A percentile compares a stretch with the other conserved stretches of the same genome.
Evolutionary conservation across 768 basidiomycete species (phyloP).

Genomic region (Phaeotremella skinneri): DNA sequence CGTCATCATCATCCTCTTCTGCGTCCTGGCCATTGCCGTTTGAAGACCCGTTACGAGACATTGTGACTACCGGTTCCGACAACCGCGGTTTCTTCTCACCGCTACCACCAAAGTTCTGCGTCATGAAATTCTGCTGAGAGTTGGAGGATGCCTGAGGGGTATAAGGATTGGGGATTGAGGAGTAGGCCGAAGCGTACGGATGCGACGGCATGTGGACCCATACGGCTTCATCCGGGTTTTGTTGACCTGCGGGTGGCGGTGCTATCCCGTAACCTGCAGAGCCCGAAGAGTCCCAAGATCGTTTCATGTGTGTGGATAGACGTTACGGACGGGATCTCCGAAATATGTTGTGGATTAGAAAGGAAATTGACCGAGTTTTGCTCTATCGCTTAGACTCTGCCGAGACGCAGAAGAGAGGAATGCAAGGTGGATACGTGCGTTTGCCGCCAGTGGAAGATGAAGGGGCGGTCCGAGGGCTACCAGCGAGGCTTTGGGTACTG

Average conservation of each 20-base stretch:
- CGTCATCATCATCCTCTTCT: conserved; percentile 43
- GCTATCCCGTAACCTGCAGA: not conserved
- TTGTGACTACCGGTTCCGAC: conserved; percentile 3
- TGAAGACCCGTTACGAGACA: conserved; percentile 13
- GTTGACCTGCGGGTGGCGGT: not conserved
- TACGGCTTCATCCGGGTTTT: conserved; percentile 15
- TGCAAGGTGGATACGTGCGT: too few species aligned
- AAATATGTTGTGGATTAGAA: too few species aligned
- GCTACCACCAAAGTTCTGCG: not conserved
- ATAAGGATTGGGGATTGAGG: conserved; percentile 31
- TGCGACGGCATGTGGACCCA: conserved; percentile 34
- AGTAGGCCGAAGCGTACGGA: conserved; percentile 42
- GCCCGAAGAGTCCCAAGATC: conserved; percentile 25
- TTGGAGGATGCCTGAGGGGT: conserved; percentile 22
- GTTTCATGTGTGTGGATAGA: conserved; percentile 21
- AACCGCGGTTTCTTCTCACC: conserved; percentile 26
- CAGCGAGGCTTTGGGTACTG: too few species aligned
- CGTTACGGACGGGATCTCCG: conserved; percentile 1
- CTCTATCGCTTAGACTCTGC: too few species aligned
- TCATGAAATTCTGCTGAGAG: conserved; percentile 18
- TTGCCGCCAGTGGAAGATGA: too few species aligned
- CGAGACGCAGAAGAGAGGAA: too few species aligned
- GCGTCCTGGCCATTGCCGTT: conserved; percentile 21
- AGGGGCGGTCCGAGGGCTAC: too few species aligned
- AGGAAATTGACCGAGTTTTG: not conserved